Evolutionary conservation across 495 filamentous ascomycete species (phyloP), one percentile per base, ranked within the genome.

Genomic region (Evansstolkia leycettana): DNA sequence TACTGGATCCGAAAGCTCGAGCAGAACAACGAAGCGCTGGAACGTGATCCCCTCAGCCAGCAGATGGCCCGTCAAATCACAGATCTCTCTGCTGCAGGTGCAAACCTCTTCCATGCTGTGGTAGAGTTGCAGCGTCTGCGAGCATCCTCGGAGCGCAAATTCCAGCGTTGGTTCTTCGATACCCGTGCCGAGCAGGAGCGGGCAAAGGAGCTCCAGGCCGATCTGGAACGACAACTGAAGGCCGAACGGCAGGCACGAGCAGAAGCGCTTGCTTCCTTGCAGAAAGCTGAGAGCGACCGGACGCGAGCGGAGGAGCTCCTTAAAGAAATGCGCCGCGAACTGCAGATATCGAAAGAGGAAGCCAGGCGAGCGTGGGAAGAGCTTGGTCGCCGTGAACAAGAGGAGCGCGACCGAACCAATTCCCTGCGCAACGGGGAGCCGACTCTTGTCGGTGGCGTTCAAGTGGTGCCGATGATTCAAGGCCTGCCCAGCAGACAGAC

Each of bases 131-230:
- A 98, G 49, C 79, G 90, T n/a, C 69, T 98, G 10, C 84, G 90
- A 14, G 90, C 92, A 13, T 92, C 84, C 14, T 94, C 87, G 1
- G 92, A 96, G 55, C 73, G 92, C 24, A 96, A 96, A 51, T 98
- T 98, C 53, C 92, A 96, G 56, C 78, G 92, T 27, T 98, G 90
- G 90, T 95, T 95, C 59, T 92, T 93, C 51, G 90, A 98, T 46
- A 93, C 84, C 2, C 76, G 88, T 29, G 69, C 76, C 26, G 87
- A 95, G 38, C 75, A 92, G 45, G 90, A 98, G 63, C 78, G 82
- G 9, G 62, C 77, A 26, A 78, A 83, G 40, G 90, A 95, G 52
- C 66, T 82, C n/a, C 82, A 84, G 36, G 84, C 71, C n/a, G 75
- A 84, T 45, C 62, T 90, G 13, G 78, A 94, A 49, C 64, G 69